Conservation (phyloP, 805 yeast genomes). For the Sugiyamaella valdiviana region DNA sequence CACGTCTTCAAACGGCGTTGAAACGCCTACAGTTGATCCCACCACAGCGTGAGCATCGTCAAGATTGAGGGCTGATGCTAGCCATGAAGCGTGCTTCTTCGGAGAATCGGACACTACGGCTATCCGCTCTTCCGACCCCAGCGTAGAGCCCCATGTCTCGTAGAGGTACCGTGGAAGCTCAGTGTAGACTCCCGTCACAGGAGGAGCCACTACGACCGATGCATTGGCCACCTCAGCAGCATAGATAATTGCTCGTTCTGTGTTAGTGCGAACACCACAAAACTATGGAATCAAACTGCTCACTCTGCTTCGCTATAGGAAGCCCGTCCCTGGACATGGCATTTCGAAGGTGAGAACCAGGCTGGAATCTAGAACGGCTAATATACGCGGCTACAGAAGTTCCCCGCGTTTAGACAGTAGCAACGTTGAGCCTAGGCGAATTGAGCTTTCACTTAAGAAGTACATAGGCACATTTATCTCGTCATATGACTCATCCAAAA, state of each 20-base stretch:
- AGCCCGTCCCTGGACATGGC: background rate
- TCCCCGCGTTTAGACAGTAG: no score
- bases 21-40: conserved; percentile 51
- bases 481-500: no score
- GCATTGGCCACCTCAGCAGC: background rate
- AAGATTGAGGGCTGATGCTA: background rate
- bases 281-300: background rate
- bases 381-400: no score
- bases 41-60: background rate
- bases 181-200: conserved; percentile 5
- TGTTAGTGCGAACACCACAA: background rate
- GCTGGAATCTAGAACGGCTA: no score
- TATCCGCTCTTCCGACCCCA: background rate
- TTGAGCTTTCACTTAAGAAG: no score
- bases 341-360: no score
- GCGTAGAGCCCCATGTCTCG: background rate
- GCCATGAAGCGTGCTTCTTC: conserved; percentile 5
- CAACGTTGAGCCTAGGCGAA: no score
- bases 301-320: background rate
- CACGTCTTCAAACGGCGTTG: conserved; percentile 68
- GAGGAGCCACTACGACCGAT: conserved; percentile 3
- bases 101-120: conserved; percentile 4
- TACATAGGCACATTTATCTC: no score
- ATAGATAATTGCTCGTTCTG: conserved; percentile 4
- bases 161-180: conserved; percentile 6